Conservation (phyloP, 345 rosid species). For the Hibiscus mutabilis region DNA sequence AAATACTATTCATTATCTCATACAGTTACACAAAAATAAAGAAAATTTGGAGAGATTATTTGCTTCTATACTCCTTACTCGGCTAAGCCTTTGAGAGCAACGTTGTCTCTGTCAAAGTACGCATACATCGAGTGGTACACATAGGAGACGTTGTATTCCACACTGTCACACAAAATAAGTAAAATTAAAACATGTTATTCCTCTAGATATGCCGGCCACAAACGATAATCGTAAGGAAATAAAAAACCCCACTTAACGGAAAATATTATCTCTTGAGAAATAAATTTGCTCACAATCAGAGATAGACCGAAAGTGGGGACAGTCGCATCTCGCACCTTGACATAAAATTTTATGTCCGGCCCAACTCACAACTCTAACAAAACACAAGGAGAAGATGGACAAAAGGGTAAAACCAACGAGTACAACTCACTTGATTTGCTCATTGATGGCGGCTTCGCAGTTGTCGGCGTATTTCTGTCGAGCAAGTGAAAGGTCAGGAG, state of each 20-base stretch:
- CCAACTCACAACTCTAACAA: not conserved
- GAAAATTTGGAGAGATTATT: too few species aligned
- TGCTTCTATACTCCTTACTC: slow-evolving; percentile 34
- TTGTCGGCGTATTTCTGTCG: slow-evolving; percentile 47
- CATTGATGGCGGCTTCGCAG: slow-evolving; percentile 57
- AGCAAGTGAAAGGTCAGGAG: slow-evolving; percentile 50
- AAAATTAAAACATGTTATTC: not conserved
- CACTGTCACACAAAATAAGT: slow-evolving; percentile 29
- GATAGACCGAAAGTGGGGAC: too few species aligned
- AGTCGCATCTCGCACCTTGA: too few species aligned
- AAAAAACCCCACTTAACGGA: too few species aligned
- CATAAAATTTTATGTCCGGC: too few species aligned
- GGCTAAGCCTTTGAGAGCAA: slow-evolving; percentile 61
- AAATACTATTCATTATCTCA: not conserved
- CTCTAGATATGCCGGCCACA: too few species aligned
- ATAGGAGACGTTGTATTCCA: slow-evolving; percentile 73
- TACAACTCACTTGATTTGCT: slow-evolving; percentile 67
- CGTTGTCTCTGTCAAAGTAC: slow-evolving; percentile 73
- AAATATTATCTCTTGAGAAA: too few species aligned
- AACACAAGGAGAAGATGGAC: too few species aligned
- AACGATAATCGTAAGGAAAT: too few species aligned
- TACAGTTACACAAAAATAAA: not conserved
- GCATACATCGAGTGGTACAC: slow-evolving; percentile 75
- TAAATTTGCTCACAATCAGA: too few species aligned
- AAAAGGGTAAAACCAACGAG: too few species aligned